Percentiles rank a stretch among this genome's conserved stretches.
Conservation (phyloP, 768 basidiomycete species). For the Tylopilus felleus region DNA sequence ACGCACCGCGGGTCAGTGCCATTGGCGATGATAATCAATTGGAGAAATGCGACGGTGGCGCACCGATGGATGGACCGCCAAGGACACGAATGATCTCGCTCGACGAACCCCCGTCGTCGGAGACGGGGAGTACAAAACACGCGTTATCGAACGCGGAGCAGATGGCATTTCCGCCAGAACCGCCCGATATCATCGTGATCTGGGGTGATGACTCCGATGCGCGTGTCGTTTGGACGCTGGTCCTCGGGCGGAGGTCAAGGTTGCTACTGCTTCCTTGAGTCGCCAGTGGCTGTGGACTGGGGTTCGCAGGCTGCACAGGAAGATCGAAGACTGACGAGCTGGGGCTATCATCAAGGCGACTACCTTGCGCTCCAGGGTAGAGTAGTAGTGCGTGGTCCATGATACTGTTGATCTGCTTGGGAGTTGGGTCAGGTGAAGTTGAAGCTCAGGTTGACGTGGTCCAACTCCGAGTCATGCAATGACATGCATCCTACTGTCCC, state of each 20-base stretch:
- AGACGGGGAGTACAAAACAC: constrained; percentile 87
- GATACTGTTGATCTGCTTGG: background rate
- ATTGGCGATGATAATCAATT: constrained; percentile 8
- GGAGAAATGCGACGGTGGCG: constrained; percentile 12
- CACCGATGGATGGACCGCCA: constrained; percentile 82
- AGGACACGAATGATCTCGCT: constrained; percentile 92
- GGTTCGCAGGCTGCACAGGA: constrained; percentile 42
- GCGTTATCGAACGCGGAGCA: constrained; percentile 78
- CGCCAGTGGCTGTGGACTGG: constrained; percentile 19
- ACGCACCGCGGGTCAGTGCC: constrained; percentile 2
- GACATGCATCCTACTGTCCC: too few species aligned
- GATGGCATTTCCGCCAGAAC: constrained; percentile 92
- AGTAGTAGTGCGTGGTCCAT: constrained; percentile 18
- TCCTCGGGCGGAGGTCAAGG: constrained; percentile 3
- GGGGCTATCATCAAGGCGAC: constrained; percentile 43
- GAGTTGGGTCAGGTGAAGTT: too few species aligned
- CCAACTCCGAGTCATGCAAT: too few species aligned
- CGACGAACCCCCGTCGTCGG: constrained; percentile 94
- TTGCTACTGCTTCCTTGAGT: constrained; percentile 7
- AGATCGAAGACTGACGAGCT: constrained; percentile 76
- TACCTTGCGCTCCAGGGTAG: constrained; percentile 3
- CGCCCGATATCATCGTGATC: constrained; percentile 82
- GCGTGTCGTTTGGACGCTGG: constrained; percentile 3
- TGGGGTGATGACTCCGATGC: constrained; percentile 31
- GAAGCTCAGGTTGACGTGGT: too few species aligned